Evolutionary conservation across 352 stramenopile genomes (phyloP), one percentile per base, ranked within the genome.

Genomic region (Pythium sp.): DNA sequence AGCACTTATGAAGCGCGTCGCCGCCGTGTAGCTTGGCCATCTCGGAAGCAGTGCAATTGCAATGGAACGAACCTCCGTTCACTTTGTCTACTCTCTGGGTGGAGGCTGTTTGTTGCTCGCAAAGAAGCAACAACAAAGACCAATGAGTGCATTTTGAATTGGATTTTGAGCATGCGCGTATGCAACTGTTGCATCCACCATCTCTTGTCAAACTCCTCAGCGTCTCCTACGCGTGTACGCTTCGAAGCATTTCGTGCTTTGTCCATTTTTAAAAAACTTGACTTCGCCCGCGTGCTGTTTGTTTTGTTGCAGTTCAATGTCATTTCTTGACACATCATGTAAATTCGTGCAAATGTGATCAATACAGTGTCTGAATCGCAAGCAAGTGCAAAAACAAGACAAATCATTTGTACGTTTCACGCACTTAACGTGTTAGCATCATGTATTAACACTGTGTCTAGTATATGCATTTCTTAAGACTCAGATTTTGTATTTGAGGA

Each of bases 1-100:
- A 43, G 72, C 79, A 22, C 75, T 91, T 77, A 67, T 89, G 36
- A 72, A 90, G 77, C 81, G 77, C 46, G 77, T 87, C 67, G 78
- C 80, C 1, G 78, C 72, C 14, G 74, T 80, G 12, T 88, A 76
- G 66, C 5, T 58, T 18, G 38, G 15, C 12, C 9, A 22, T 51
- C 8, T 51, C 18, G 43, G 11, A 24, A 11, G 43, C 5, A 24
- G 18, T n/a, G 43, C 2, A 24, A 51, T 18, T 12, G 43, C 43
- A 51, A 8, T 22, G 15, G 6, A 7, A 49, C 41, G 24, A 26
- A 26, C 24, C 38, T 6, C 14, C 41, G 8, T n/a, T 47, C 4
- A 2, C 15, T n/a, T n/a, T n/a, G 38, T 47, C 14, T 47, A 12
- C 38, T 18, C 12, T 47, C 38, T 11, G 4, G 38, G 14, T 47